Percentiles rank a stretch among this genome's conserved stretches.
These are phyloP conservation scores for Boletus sp. DNA, from an alignment of 768 basidiomycete genomes.

Conservation along the genomic window DNA sequence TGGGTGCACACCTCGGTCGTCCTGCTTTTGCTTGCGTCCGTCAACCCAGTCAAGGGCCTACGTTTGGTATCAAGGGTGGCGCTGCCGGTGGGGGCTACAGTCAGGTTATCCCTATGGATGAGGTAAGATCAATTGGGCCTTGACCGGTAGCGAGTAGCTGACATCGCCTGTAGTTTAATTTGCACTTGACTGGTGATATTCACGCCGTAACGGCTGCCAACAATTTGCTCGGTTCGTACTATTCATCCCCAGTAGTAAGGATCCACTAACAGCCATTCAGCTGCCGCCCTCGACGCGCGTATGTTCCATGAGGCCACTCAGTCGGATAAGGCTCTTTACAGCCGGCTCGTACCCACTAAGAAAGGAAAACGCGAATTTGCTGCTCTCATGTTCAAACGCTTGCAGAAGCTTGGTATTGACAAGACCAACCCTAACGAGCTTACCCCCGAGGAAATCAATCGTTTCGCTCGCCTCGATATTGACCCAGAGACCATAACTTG, in stretches of 20 bases:
- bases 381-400: constrained; percentile 92
- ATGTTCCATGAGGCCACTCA: constrained; percentile 98
- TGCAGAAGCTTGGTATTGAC: constrained; percentile 92
- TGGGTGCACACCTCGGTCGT: constrained; percentile 91
- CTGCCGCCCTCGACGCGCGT: constrained; percentile 93
- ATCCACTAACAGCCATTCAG: constrained; percentile 38
- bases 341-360: constrained; percentile 85
- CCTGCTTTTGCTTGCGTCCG: constrained; percentile 95
- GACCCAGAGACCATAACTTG: constrained; percentile 92
- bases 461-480: constrained; percentile 89
- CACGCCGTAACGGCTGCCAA: constrained; percentile 98
- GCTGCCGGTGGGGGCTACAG: constrained; percentile 98
- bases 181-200: constrained; percentile 95
- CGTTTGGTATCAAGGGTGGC: constrained; percentile 99
- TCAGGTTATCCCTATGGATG: constrained; percentile 99
- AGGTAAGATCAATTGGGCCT: constrained; percentile 44
- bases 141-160: background rate
- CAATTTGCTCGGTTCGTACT: constrained; percentile 76
- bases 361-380: constrained; percentile 95
- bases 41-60: constrained; percentile 97
- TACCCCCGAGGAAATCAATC: constrained; percentile 87
- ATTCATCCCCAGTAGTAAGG: background rate
- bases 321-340: constrained; percentile 92
- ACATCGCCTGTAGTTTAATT: constrained; percentile 67
- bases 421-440: constrained; percentile 92